These are phyloP conservation scores for Fragaria vesca DNA, from an alignment of 306 rosid species.

Conservation along the genomic window DNA sequence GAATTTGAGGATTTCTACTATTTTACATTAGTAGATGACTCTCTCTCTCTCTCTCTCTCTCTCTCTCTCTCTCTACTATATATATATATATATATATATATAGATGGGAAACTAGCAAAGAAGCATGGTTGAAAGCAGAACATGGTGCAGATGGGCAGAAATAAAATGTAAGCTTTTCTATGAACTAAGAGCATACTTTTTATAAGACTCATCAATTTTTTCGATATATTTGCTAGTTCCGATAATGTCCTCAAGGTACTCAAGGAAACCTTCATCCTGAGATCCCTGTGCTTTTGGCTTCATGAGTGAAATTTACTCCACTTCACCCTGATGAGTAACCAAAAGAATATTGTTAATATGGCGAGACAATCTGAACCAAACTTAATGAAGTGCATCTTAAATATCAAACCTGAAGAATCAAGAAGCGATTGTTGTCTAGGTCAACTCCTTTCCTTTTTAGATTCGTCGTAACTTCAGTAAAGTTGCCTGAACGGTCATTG, in stretches of 20 bases:
- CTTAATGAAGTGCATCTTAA: no score
- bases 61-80: no score
- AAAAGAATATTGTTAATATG: constrained; percentile 22
- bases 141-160: no score
- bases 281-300: constrained; percentile 96
- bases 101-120: no score
- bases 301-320: constrained; percentile 93
- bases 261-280: constrained; percentile 94
- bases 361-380: background rate
- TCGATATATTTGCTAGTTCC: constrained; percentile 84
- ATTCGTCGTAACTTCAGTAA: constrained; percentile 92
- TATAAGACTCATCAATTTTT: constrained; percentile 60
- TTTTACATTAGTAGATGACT: no score
- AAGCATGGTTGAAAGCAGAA: no score
- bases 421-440: constrained; percentile 88
- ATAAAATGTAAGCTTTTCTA: no score
- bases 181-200: constrained; percentile 37
- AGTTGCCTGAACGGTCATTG: constrained; percentile 71
- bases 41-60: no score
- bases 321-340: constrained; percentile 74
- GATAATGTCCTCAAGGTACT: constrained; percentile 89
- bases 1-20: no score
- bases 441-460: constrained; percentile 94
- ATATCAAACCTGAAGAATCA: constrained; percentile 81
- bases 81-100: no score